These are phyloP conservation scores for Aspergillus carbonarius DNA, from an alignment of 2,329 filamentous ascomycete genomes.

Conservation along the genomic window DNA sequence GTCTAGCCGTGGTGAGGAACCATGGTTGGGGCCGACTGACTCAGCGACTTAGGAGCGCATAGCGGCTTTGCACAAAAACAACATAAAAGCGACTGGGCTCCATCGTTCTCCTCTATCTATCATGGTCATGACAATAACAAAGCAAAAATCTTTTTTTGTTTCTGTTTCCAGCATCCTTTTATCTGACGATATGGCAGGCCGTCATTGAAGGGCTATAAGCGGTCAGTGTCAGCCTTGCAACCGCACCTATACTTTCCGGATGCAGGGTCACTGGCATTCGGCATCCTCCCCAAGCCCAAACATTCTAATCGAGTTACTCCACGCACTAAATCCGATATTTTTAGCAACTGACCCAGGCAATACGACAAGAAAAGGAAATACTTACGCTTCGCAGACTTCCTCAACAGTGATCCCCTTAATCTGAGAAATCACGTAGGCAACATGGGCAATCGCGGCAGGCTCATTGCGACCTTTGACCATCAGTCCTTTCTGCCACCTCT, in stretches of 20 bases:
- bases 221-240: neutral
- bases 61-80: neutral
- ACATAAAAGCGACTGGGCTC: neutral
- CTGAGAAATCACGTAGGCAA: slow-evolving; percentile 83
- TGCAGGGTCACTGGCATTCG: slow-evolving; percentile 9
- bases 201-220: neutral
- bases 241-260: neutral
- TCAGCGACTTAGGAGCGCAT: neutral
- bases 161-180: neutral
- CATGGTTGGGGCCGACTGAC: neutral
- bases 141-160: neutral
- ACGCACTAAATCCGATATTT: slow-evolving; percentile 52
- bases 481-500: slow-evolving; percentile 81
- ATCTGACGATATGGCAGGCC: neutral
- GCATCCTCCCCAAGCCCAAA: slow-evolving; percentile 65
- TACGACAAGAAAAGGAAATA: slow-evolving; percentile 16
- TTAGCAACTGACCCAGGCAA: slow-evolving; percentile 22
- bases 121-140: neutral
- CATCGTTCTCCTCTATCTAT: neutral
- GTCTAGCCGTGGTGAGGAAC: neutral
- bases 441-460: slow-evolving; percentile 78
- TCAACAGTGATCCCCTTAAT: slow-evolving; percentile 79
- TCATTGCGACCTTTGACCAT: slow-evolving; percentile 98
- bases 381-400: slow-evolving; percentile 77
- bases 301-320: slow-evolving; percentile 76